phyloP scores from a whole-genome alignment of 1,284 basidiomycete species.

The Tetrapyrgos nigripes region DNA sequence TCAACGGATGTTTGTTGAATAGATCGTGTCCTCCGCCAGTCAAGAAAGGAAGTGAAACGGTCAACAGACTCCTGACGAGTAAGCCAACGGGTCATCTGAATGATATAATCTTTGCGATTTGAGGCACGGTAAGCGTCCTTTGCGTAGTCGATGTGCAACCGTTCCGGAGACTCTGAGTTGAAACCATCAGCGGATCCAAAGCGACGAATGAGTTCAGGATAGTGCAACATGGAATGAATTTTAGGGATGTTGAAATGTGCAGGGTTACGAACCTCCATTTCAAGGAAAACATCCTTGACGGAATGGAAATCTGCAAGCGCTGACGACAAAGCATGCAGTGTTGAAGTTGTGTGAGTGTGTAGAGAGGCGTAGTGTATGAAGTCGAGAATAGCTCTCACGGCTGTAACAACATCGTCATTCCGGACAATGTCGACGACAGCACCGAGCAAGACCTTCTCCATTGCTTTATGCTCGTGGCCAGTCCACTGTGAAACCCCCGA shows the following conservation, averaged over 20 bases:
- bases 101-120: constrained; percentile 1
- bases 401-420: constrained; percentile 13
- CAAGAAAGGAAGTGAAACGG: background rate
- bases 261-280: too few species aligned
- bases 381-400: constrained; percentile 18
- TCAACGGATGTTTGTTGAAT: too few species aligned
- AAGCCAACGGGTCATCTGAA: constrained; percentile 9
- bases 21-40: background rate
- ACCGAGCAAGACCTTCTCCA: constrained; percentile 22
- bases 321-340: too few species aligned
- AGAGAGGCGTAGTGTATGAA: constrained; percentile 21
- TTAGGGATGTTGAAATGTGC: background rate
- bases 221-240: background rate
- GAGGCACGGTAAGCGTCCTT: constrained; percentile 5
- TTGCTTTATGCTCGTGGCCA: constrained; percentile 22
- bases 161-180: background rate
- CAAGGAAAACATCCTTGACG: too few species aligned
- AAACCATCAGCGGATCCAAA: background rate
- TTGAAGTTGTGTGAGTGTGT: constrained; percentile 20
- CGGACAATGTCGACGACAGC: constrained; percentile 19
- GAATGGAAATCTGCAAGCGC: too few species aligned
- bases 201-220: background rate
- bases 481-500: constrained; percentile 23
- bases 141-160: background rate
- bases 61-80: background rate